Evolutionary conservation across 208 protist species (phyloP), one percentile per base, ranked within the genome.

Genomic region (Trypanosoma grayi): DNA sequence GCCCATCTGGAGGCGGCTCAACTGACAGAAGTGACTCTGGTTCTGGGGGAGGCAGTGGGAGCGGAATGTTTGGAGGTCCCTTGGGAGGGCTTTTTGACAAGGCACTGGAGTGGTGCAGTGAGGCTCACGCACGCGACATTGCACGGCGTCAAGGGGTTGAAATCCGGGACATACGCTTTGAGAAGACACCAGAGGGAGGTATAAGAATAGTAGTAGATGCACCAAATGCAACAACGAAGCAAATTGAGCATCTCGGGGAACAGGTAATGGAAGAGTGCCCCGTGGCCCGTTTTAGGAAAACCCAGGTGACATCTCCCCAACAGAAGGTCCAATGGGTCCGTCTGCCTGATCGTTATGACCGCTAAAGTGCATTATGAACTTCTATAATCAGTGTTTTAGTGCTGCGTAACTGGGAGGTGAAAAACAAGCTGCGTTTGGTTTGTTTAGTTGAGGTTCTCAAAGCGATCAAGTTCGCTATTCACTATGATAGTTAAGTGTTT

Each of bases 211-310:
- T 82, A 50, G 85, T 95, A 25, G 88, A 95, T 60, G 88, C 88
- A 0, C 88, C 88, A 8, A 76, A 69, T 27, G 88, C 88, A 40
- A 95, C 85, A 22, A 73, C 78, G 16, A 66, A 88, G 55, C 88
- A 95, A 69, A 93, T 95, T 65, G 85, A 95, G 48, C 73, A 80
- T 44, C 73, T 95, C 6, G 88, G 88, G n/a, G 77, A 83, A 45
- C 68, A 77, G 31, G 88, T 95, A 27, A 79, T 92, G 58, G 81
- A 93, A 60, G 88, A 95, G 68, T 95, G 88, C 56, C 88, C 88
- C 4, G 81, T 95, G 41, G 88, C 88, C 8, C 82, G 88, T 18
- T 92, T 95, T 64, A 78, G 87, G 37, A 87, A 90, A 69, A 85
- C 83, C 2, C 79, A 85, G 28, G 77, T 91, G 18, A 64, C 59